phyloP scores from a whole-genome alignment of 805 yeast genomes.

The Maudiozyma bulderi region DNA sequence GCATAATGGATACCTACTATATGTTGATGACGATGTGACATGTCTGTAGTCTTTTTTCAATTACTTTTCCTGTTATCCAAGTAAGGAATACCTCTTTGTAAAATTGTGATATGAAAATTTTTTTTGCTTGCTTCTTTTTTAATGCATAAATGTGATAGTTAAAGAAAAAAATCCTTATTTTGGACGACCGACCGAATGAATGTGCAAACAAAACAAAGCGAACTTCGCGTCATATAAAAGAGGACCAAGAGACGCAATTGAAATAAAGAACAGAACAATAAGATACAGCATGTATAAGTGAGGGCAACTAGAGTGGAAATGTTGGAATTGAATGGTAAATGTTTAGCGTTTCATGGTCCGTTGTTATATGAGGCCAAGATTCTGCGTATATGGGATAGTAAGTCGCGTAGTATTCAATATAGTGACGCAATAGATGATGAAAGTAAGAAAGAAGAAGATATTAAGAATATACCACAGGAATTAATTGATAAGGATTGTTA shows the following conservation, averaged over 20 bases:
- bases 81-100: too few species aligned
- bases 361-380: conserved; percentile 82
- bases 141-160: too few species aligned
- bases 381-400: conserved; percentile 50
- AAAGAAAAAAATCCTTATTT: too few species aligned
- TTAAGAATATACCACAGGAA: conserved; percentile 30
- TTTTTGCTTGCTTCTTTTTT: too few species aligned
- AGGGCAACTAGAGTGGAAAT: conserved; percentile 4
- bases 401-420: conserved; percentile 10
- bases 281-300: background rate
- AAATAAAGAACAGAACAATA: background rate
- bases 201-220: too few species aligned
- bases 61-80: too few species aligned
- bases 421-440: background rate
- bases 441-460: conserved; percentile 4
- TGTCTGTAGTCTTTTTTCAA: background rate
- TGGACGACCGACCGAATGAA: too few species aligned
- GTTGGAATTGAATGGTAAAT: conserved; percentile 31
- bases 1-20: conserved; percentile 55
- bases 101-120: too few species aligned
- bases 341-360: conserved; percentile 86
- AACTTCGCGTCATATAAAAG: too few species aligned
- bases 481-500: conserved; percentile 36
- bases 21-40: conserved; percentile 17
- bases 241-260: background rate